Conservation (phyloP, 139 green algal species). For the Desmodesmus armatus region DNA sequence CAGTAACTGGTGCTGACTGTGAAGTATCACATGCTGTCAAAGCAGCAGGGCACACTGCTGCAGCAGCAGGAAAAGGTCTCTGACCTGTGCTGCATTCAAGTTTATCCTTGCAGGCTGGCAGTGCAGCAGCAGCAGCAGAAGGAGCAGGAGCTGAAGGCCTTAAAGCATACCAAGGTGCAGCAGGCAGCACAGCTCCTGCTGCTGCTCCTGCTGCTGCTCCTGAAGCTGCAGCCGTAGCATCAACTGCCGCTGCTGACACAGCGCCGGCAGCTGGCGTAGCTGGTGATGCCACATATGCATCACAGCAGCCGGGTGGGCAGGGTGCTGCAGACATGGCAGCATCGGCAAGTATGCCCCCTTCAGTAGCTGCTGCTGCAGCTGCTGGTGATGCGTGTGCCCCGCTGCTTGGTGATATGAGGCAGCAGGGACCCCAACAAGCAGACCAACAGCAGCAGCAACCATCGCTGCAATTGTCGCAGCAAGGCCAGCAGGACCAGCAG, state of each 20-base stretch:
- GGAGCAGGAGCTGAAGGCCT: too few relatives aligned
- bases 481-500: neutral
- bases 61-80: slow-evolving; percentile 7
- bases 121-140: too few relatives aligned
- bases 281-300: too few relatives aligned
- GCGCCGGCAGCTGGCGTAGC: too few relatives aligned
- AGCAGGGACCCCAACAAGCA: neutral
- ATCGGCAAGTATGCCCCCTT: neutral
- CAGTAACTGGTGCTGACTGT: neutral
- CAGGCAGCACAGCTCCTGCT: too few relatives aligned
- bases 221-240: too few relatives aligned
- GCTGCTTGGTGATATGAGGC: neutral
- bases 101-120: too few relatives aligned
- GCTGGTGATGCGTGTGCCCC: neutral
- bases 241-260: too few relatives aligned
- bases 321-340: neutral
- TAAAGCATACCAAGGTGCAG: too few relatives aligned
- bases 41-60: neutral
- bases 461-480: neutral
- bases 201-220: too few relatives aligned
- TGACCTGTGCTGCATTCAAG: neutral
- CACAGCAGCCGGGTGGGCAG: neutral
- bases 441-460: neutral
- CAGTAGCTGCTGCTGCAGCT: neutral
- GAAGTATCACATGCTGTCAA: neutral